phyloP scores from a whole-genome alignment of 768 basidiomycete species.

The Panus rudis region DNA sequence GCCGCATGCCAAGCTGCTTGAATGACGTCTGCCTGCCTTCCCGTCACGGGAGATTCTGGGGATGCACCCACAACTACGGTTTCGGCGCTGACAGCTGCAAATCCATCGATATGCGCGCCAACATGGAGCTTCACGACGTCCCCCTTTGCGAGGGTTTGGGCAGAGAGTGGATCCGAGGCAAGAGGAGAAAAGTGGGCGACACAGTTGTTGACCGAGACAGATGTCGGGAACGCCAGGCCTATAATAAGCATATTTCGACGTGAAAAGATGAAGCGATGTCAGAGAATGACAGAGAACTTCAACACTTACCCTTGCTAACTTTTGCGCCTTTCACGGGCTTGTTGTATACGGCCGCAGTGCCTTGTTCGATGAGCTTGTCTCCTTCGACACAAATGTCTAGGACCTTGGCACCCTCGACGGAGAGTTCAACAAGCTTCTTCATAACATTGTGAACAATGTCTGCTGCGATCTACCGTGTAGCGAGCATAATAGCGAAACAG shows the following conservation, averaged over 20 bases:
- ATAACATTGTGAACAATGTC: slow-evolving; percentile 83
- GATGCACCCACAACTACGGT: slow-evolving; percentile 86
- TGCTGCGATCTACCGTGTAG: slow-evolving; percentile 62
- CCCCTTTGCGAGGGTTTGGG: slow-evolving; percentile 64
- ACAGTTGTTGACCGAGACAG: slow-evolving; percentile 89
- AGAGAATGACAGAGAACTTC: not conserved
- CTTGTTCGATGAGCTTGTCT: slow-evolving; percentile 87
- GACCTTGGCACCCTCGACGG: slow-evolving; percentile 76
- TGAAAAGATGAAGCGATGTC: not conserved
- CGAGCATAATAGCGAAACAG: slow-evolving; percentile 4
- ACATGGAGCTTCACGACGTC: slow-evolving; percentile 96
- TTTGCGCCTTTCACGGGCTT: slow-evolving; percentile 85
- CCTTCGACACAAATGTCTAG: slow-evolving; percentile 90
- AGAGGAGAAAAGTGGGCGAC: slow-evolving; percentile 98
- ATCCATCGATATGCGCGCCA: slow-evolving; percentile 97
- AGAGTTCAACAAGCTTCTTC: slow-evolving; percentile 74
- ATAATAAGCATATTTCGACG: not conserved
- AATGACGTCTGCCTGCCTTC: slow-evolving; percentile 83
- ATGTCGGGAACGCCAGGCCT: slow-evolving; percentile 95
- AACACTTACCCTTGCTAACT: slow-evolving; percentile 60
- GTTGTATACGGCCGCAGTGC: slow-evolving; percentile 81
- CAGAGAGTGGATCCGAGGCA: slow-evolving; percentile 70
- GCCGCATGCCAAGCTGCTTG: slow-evolving; percentile 92
- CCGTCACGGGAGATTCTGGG: slow-evolving; percentile 67
- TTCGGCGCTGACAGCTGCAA: slow-evolving; percentile 89